Evolutionary conservation across 2,329 filamentous ascomycete species (phyloP).

Genomic region (Trematosphaeria pertusa): DNA sequence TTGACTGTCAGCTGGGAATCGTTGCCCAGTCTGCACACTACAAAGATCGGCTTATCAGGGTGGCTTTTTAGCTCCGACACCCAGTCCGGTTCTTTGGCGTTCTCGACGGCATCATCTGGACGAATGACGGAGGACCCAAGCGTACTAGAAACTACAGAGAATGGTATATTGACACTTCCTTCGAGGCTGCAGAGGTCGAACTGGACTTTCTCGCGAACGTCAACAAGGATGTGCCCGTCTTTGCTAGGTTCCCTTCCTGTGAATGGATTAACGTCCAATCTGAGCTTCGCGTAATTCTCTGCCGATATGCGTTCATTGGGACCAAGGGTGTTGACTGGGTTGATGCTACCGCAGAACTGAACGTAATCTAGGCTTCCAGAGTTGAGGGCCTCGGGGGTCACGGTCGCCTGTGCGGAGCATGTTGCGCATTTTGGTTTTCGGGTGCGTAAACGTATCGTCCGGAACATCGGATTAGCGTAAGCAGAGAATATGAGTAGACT

Average conservation of each 20-base stretch:
- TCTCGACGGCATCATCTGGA: conserved; percentile 9
- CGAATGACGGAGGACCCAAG: conserved; percentile 4
- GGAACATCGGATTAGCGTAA: conserved; percentile 65
- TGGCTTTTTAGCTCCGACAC: conserved; percentile 31
- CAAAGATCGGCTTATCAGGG: conserved; percentile 64
- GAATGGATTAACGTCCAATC: conserved; percentile 41
- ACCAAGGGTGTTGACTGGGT: conserved; percentile 63
- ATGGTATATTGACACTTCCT: conserved; percentile 78
- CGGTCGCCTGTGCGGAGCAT: conserved; percentile 69
- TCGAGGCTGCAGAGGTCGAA: conserved; percentile 80
- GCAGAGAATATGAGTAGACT: conserved; percentile 63
- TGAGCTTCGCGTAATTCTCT: conserved; percentile 60
- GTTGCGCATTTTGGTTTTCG: conserved; percentile 75
- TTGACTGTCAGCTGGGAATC: conserved; percentile 76
- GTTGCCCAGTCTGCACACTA: conserved; percentile 78
- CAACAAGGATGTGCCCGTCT: conserved; percentile 69
- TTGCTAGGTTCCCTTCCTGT: conserved; percentile 37
- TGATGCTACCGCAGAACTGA: conserved; percentile 77
- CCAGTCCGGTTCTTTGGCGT: conserved; percentile 32
- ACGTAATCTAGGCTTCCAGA: conserved; percentile 80
- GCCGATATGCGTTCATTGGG: conserved; percentile 73
- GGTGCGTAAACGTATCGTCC: conserved; percentile 75
- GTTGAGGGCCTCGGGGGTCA: conserved; percentile 69
- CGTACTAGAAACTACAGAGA: conserved; percentile 59
- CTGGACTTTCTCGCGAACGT: conserved; percentile 84